Evolutionary conservation across 352 stramenopile species (phyloP), one percentile per base, ranked within the genome.

Genomic region (Pythium apleroticum): DNA sequence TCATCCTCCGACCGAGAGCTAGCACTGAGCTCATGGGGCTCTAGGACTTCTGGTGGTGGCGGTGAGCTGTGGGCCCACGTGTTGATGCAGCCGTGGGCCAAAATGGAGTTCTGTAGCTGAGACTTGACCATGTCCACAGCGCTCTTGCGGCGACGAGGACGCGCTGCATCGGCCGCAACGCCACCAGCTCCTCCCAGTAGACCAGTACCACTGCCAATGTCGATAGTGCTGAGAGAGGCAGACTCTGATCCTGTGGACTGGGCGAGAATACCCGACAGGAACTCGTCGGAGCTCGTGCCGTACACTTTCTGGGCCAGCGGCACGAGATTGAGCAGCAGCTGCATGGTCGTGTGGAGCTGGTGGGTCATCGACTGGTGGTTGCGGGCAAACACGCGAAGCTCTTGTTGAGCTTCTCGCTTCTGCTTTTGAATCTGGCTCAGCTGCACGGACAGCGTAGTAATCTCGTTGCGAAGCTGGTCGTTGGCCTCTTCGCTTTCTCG

Each of bases 341-440:
- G 78, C 63, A 88, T 81, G 1, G 80, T 88, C 25, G 78, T 90
- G 59, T 92, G 81, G 0, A 92, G 72, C 56, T 92, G 84, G 17
- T 77, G 72, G 1, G 80, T 88, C 78, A 92, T 87, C 22, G 71
- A 80, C 60, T 89, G 80, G 48, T 90, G 79, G 57, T 88, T 92
- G 57, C 75, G 81, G 1, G 80, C 78, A 19, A 89, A 68, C 11
- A 86, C 63, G 10, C 83, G 76, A 19, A 71, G 70, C 31, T 90
- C 77, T 14, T 87, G 77, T 35, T 84, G 79, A 15, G 78, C 76
- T 48, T 89, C 84, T 15, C 79, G 65, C 30, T 83, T 80, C 52
- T 89, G 79, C n/a, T 75, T 65, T 45, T 57, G 59, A 9, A 77
- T 65, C n/a, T 53, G 73, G 17, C 66, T 62, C 25, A 91, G 45